Evolutionary conservation across 164 flowering plant genomes (phyloP).

Genomic region (Vitis riparia): DNA sequence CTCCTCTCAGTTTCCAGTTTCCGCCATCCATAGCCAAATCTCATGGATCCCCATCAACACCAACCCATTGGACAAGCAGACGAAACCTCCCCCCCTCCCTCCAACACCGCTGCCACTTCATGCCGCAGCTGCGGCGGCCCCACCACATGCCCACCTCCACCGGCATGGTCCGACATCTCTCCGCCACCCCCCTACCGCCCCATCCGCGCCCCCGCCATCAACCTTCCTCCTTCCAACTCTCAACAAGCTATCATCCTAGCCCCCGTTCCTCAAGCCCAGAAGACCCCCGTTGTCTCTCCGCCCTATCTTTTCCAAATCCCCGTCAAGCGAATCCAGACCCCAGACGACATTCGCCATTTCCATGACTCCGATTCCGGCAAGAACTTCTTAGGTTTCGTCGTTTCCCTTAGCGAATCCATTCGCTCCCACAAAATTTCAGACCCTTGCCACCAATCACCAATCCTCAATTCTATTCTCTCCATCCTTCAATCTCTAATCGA

Average conservation of each 20-base stretch:
- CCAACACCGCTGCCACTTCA: conserved; percentile 9
- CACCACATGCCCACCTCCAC: conserved; percentile 28
- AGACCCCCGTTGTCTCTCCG: conserved; percentile 37
- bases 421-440: conserved; percentile 74
- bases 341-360: conserved; percentile 61
- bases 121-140: conserved; percentile 38
- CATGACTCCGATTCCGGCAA: conserved; percentile 47
- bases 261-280: conserved; percentile 69
- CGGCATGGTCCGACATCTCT: conserved; percentile 34
- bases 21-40: background rate
- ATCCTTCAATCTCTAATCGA: conserved; percentile 43
- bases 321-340: conserved; percentile 59
- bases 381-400: conserved; percentile 84
- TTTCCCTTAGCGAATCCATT: conserved; percentile 67
- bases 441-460: conserved; percentile 52
- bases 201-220: conserved; percentile 44
- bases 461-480: conserved; percentile 34
- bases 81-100: conserved; percentile 8
- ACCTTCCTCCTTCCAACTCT: conserved; percentile 33
- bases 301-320: conserved; percentile 65
- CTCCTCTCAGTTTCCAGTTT: no score
- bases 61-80: background rate
- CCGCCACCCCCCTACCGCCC: conserved; percentile 64
- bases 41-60: background rate
- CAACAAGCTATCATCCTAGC: conserved; percentile 61